These are phyloP conservation scores for Leccinum longicurvipes DNA, from an alignment of 768 basidiomycete genomes.

Conservation along the genomic window DNA sequence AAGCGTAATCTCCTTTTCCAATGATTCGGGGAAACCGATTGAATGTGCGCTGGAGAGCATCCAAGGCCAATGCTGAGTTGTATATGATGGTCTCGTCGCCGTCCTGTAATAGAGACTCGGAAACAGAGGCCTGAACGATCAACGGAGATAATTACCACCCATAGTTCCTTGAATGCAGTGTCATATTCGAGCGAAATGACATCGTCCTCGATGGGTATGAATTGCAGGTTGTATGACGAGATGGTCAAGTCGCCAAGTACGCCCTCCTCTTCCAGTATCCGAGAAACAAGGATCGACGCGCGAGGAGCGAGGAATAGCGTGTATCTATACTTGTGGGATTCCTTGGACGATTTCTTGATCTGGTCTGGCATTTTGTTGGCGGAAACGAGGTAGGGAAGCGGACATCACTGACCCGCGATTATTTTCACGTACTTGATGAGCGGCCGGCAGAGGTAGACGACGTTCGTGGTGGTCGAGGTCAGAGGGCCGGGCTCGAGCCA, in stretches of 20 bases:
- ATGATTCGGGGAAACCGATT: constrained; percentile 89
- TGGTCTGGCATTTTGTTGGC: constrained; percentile 61
- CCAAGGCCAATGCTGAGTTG: constrained; percentile 83
- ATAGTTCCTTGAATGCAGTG: constrained; percentile 81
- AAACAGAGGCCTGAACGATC: not conserved
- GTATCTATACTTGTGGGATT: constrained; percentile 76
- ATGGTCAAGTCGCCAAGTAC: constrained; percentile 93
- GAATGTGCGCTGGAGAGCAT: constrained; percentile 78
- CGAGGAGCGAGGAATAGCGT: constrained; percentile 87
- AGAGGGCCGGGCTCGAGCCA: constrained; percentile 94
- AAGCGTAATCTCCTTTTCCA: constrained; percentile 89
- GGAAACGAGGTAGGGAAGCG: constrained; percentile 11
- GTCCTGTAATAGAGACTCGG: constrained; percentile 50
- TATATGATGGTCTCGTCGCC: constrained; percentile 89
- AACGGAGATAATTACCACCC: constrained; percentile 55
- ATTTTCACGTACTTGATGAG: constrained; percentile 81
- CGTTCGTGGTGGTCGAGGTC: constrained; percentile 77
- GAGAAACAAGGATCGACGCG: constrained; percentile 78
- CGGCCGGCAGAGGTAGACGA: constrained; percentile 91
- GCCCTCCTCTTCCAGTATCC: constrained; percentile 93
- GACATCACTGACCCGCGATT: constrained; percentile 69
- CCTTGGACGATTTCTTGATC: constrained; percentile 74
- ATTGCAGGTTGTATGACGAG: constrained; percentile 85
- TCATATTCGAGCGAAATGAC: constrained; percentile 89
- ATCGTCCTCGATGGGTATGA: constrained; percentile 92